Evolutionary conservation across 208 protist genomes (phyloP).

Genomic region (Porcisia deanei): DNA sequence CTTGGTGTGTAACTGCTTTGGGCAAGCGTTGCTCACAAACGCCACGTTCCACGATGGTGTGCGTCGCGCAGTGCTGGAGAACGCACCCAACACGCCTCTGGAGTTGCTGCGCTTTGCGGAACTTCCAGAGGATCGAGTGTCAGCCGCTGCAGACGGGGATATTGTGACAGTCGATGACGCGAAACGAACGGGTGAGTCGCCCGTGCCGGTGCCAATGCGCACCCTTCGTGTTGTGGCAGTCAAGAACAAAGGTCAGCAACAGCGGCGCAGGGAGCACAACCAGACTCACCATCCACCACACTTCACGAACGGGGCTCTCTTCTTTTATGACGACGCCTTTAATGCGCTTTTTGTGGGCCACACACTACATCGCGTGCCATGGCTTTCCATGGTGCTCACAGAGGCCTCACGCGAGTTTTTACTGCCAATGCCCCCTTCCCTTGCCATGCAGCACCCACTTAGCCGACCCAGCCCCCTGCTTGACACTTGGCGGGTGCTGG

Average conservation of each 20-base stretch:
- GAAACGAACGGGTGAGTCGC: background rate
- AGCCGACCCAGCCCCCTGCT: slow-evolving; percentile 31
- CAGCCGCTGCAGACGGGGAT: slow-evolving; percentile 37
- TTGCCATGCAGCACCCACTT: slow-evolving; percentile 29
- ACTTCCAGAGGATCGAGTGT: slow-evolving; percentile 26
- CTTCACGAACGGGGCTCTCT: slow-evolving; percentile 61
- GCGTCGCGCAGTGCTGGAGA: slow-evolving; percentile 45
- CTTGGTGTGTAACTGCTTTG: slow-evolving; percentile 56
- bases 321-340: slow-evolving; percentile 67
- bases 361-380: slow-evolving; percentile 54
- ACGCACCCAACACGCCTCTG: slow-evolving; percentile 20
- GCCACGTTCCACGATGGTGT: slow-evolving; percentile 65
- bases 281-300: slow-evolving; percentile 43
- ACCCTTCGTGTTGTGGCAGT: slow-evolving; percentile 27
- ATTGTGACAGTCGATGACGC: slow-evolving; percentile 32
- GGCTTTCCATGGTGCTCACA: slow-evolving; percentile 52
- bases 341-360: slow-evolving; percentile 48
- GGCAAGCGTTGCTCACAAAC: slow-evolving; percentile 61
- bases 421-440: slow-evolving; percentile 43
- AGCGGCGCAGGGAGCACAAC: slow-evolving; percentile 30
- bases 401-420: slow-evolving; percentile 37
- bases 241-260: slow-evolving; percentile 24
- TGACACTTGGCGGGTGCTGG: slow-evolving; percentile 49
- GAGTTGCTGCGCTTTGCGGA: slow-evolving; percentile 32
- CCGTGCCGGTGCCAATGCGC: slow-evolving; percentile 6